phyloP scores from a whole-genome alignment of 331 rosid genomes.

The Arachis monticola region DNA sequence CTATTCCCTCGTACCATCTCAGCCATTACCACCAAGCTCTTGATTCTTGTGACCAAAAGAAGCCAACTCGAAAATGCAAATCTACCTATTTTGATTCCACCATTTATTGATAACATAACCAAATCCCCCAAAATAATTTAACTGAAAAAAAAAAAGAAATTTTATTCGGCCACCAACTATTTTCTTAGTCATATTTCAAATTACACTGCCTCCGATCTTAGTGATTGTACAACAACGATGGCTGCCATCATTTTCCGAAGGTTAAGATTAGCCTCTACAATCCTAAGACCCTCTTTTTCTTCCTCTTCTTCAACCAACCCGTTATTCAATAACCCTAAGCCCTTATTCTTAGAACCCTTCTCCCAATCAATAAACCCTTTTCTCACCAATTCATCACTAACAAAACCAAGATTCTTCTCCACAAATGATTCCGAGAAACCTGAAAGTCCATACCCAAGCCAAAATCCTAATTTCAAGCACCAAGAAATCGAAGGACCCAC shows the following conservation, averaged over 20 bases:
- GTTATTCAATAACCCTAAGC: neutral
- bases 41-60: too few species aligned
- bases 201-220: neutral
- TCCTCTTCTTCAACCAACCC: constrained; percentile 4
- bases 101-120: too few species aligned
- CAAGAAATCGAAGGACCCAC: constrained; percentile 99
- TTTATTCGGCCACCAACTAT: too few species aligned
- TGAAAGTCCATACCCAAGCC: constrained; percentile 55
- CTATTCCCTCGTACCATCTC: too few species aligned
- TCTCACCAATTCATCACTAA: neutral
- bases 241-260: constrained; percentile 48
- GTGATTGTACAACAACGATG: constrained; percentile 5
- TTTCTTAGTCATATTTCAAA: neutral
- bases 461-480: constrained; percentile 73
- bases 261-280: constrained; percentile 35
- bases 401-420: constrained; percentile 50
- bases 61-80: too few species aligned
- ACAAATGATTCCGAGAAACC: constrained; percentile 52
- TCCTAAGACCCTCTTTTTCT: constrained; percentile 26
- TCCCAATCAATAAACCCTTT: constrained; percentile 31
- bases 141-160: too few species aligned
- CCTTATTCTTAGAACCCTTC: neutral
- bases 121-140: too few species aligned
- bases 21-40: too few species aligned
- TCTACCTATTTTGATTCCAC: too few species aligned